Evolutionary conservation across 2,329 filamentous ascomycete genomes (phyloP).

Genomic region (Ascomycota sp.): DNA sequence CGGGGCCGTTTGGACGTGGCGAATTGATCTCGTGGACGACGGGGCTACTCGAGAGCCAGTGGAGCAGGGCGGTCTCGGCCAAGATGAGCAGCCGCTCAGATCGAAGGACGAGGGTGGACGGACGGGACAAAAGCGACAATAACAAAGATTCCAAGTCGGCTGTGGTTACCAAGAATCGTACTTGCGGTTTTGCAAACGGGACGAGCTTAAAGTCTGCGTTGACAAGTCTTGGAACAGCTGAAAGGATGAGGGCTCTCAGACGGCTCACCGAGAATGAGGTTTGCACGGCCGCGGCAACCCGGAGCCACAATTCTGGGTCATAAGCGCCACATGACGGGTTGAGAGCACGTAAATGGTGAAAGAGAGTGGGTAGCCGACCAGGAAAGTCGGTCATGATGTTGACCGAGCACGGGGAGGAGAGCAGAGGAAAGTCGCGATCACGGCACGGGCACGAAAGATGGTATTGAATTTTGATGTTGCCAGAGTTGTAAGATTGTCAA

Average conservation of each 20-base stretch:
- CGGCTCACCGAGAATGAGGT: slow-evolving; percentile 6
- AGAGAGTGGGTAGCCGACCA: no score
- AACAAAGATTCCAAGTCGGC: slow-evolving; percentile 20
- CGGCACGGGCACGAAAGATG: no score
- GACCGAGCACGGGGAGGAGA: no score
- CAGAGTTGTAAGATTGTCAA: no score
- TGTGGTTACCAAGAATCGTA: slow-evolving; percentile 20
- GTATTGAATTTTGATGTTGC: no score
- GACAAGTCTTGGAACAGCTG: slow-evolving; percentile 7
- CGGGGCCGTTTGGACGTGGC: not conserved
- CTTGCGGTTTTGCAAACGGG: slow-evolving; percentile 17
- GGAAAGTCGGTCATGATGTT: no score
- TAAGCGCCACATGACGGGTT: no score
- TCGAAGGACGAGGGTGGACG: slow-evolving; percentile 23
- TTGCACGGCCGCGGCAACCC: slow-evolving; percentile 4
- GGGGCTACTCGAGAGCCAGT: slow-evolving; percentile 22
- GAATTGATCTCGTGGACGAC: not conserved
- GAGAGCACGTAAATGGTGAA: no score
- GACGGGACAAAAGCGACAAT: slow-evolving; percentile 21
- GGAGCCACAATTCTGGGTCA: no score
- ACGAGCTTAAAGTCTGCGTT: slow-evolving; percentile 9
- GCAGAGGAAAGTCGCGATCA: no score
- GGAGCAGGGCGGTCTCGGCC: slow-evolving; percentile 23
- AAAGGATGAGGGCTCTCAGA: slow-evolving; percentile 8
- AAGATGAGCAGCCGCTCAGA: slow-evolving; percentile 22